These are phyloP conservation scores for Handroanthus guayacan DNA, from an alignment of 257 asterid species.

Conservation along the genomic window DNA sequence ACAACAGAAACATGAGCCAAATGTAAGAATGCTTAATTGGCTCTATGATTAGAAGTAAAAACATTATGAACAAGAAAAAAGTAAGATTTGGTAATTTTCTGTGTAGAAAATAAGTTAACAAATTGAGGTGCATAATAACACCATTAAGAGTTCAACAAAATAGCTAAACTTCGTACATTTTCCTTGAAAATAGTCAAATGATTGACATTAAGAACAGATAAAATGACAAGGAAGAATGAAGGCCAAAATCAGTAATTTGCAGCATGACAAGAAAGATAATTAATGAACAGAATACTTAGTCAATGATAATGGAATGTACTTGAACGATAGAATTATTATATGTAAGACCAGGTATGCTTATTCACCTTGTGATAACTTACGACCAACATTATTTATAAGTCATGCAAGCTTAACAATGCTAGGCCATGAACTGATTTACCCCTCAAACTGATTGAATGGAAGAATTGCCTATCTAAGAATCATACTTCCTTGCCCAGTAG, in stretches of 20 bases:
- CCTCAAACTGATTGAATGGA: constrained; percentile 1
- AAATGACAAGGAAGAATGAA: constrained; percentile 15
- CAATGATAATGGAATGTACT: neutral
- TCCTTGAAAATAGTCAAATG: neutral
- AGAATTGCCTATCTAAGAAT: neutral
- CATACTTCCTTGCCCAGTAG: neutral
- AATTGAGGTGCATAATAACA: neutral
- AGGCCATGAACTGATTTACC: constrained; percentile 10
- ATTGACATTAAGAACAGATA: neutral
- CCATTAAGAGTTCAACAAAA: constrained; percentile 10
- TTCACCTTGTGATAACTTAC: neutral
- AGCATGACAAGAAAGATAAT: neutral
- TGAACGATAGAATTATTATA: neutral
- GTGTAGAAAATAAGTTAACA: constrained; percentile 1
- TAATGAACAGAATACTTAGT: neutral
- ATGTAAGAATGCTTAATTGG: neutral
- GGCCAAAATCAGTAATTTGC: constrained; percentile 10
- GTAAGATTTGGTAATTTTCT: constrained; percentile 12
- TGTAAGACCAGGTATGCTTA: neutral
- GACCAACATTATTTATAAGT: neutral
- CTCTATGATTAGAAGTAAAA: constrained; percentile 13
- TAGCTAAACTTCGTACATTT: neutral
- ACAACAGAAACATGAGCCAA: constrained; percentile 12
- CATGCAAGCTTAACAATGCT: constrained; percentile 6
- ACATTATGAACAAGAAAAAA: neutral